These are phyloP conservation scores for Zygnema circumcarinatum DNA, from an alignment of 139 green algal species.

Conservation along the genomic window DNA sequence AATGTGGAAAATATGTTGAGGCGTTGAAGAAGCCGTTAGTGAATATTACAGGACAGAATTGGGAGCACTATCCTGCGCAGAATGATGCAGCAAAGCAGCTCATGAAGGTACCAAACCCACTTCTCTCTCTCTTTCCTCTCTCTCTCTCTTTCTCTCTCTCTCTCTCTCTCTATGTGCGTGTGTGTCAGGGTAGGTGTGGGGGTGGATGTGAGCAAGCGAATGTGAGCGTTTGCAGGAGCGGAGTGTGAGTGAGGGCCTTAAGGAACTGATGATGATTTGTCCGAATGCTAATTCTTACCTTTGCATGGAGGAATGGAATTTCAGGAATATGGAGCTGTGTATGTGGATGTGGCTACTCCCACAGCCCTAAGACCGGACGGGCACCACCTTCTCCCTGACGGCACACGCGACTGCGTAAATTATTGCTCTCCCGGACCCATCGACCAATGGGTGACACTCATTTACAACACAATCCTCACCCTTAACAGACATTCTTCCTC, in stretches of 20 bases:
- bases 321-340: slow-evolving; percentile 42
- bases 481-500: neutral
- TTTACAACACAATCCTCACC: slow-evolving; percentile 3
- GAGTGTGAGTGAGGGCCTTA: neutral
- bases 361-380: slow-evolving; percentile 8
- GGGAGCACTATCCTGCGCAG: neutral
- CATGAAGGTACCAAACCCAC: neutral
- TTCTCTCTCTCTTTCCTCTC: neutral
- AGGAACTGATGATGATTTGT: neutral
- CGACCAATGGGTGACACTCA: slow-evolving; percentile 5
- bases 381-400: slow-evolving; percentile 4
- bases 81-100: neutral
- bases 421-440: slow-evolving; percentile 5
- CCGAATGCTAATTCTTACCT: neutral
- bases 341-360: slow-evolving; percentile 6
- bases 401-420: neutral
- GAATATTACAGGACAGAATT: too few species aligned
- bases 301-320: neutral
- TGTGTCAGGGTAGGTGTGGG: neutral
- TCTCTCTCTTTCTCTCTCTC: neutral
- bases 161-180: neutral
- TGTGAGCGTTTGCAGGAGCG: neutral
- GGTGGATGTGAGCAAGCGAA: neutral
- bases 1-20: too few species aligned
- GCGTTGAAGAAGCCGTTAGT: too few species aligned